A percentile compares a stretch with the other conserved stretches of the same genome.
These are phyloP conservation scores for Mycosarcoma mackinlayi DNA, from an alignment of 1,284 basidiomycete species.

Conservation along the genomic window DNA sequence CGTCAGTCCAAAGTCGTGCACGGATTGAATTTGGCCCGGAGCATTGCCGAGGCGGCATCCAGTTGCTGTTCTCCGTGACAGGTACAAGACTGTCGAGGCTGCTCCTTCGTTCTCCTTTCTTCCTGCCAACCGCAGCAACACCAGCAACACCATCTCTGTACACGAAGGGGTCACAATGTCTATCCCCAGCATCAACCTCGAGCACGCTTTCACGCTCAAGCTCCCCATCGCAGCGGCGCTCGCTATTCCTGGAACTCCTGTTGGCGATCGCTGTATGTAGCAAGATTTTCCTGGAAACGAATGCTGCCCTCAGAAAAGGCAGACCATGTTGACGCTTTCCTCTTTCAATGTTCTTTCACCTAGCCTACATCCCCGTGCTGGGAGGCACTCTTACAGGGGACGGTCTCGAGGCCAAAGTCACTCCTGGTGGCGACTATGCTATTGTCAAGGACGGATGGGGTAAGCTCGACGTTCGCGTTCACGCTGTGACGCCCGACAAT, in stretches of 20 bases:
- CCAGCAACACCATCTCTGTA: background rate
- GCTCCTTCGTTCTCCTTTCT: background rate
- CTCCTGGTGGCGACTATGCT: slow-evolving; percentile 38
- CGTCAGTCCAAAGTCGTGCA: background rate
- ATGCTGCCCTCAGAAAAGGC: no score
- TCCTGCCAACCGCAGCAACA: background rate
- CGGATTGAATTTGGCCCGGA: background rate
- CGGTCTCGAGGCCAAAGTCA: slow-evolving; percentile 34
- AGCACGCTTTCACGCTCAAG: slow-evolving; percentile 38
- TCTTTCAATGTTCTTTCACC: background rate
- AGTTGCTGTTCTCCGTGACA: no score
- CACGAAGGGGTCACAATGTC: slow-evolving; percentile 23
- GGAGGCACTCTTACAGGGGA: slow-evolving; percentile 27
- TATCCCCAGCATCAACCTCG: slow-evolving; percentile 33
- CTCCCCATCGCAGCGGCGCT: slow-evolving; percentile 12
- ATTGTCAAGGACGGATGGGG: slow-evolving; percentile 43
- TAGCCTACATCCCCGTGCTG: slow-evolving; percentile 28
- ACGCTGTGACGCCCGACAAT: slow-evolving; percentile 28
- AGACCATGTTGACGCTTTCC: no score
- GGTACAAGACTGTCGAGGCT: background rate
- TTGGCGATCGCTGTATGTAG: slow-evolving; percentile 38
- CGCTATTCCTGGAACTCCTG: slow-evolving; percentile 19
- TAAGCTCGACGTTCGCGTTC: slow-evolving; percentile 43
- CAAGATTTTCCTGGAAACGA: no score
- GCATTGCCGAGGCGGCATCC: background rate